Evolutionary conservation across 148 eudicot genomes (phyloP).

Genomic region (Rheum nobile): DNA sequence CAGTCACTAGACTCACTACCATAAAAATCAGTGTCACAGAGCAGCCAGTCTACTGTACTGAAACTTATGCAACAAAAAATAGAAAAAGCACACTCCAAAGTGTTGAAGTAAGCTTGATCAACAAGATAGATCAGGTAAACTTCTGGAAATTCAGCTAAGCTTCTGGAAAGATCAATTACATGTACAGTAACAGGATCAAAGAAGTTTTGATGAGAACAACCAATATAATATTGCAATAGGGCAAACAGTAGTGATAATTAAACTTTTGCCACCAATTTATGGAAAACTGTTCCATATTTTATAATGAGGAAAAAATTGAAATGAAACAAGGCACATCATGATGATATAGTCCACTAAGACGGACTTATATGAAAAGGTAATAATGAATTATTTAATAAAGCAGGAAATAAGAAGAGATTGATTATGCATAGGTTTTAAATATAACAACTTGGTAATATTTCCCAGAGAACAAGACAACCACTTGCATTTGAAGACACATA

Average conservation of each 20-base stretch:
- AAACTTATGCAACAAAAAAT: no score
- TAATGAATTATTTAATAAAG: not conserved
- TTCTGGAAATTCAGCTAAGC: not conserved
- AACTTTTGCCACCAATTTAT: not conserved
- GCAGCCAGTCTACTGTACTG: no score
- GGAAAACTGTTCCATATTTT: not conserved
- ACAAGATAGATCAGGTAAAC: no score
- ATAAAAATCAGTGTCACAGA: no score
- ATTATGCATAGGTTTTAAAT: not conserved
- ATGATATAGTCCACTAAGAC: not conserved
- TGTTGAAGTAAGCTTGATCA: no score
- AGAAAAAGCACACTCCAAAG: no score
- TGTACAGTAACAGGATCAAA: not conserved
- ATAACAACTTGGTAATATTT: not conserved
- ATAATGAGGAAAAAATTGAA: not conserved
- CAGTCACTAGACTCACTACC: no score
- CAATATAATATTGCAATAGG: not conserved
- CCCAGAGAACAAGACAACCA: not conserved
- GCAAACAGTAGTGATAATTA: not conserved
- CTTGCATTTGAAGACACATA: not conserved
- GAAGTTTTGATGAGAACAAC: not conserved
- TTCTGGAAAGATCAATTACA: not conserved
- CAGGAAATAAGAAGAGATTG: not conserved
- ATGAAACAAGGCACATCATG: not conserved
- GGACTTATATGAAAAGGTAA: not conserved